Evolutionary conservation across 2,329 filamentous ascomycete species (phyloP), one percentile per base, ranked within the genome.

Genomic region (Pyrenophora tritici-repentis): DNA sequence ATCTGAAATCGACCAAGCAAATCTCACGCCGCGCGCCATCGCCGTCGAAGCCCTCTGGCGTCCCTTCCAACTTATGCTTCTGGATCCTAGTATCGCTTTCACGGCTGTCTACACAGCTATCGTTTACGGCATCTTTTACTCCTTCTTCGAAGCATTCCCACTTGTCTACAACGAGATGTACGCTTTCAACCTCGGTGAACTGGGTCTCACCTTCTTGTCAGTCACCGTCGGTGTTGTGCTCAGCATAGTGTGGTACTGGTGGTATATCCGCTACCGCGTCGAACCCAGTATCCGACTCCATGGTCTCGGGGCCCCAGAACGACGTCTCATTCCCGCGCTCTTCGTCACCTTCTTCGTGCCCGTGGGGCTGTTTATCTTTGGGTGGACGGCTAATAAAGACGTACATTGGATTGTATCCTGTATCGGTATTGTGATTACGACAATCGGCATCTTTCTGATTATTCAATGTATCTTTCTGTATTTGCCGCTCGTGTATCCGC

Each of bases 21-120:
- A 70, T n/a, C 51, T 72, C 39, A 62, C 67, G 0, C 58, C 71
- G 9, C 65, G 65, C 5, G 71, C 76, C n/a, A 68, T 79, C 43
- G 76, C 80, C 57, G 54, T 72, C 13, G 51, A 84, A 86, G 4
- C 84, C 85, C 22, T 73, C 90, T 56, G 73, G 76, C 16, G 87
- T 88, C 91, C 91, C 1, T 89, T 96, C 75, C 88, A 94, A 75
- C 85, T 96, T 7, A 83, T 96, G 36, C 90, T 94, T 66, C 76
- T 84, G 52, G 91, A 96, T 73, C 85, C 90, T 20, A 94, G 95
- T 67, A 90, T 96, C 45, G 83, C 95, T 53, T 84, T 94, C 65
- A 87, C 95, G 56, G 86, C 87, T 1, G 63, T 95, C 1, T 96
- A 95, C 78, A 94, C 93, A 83, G 88, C 86, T 1, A 87, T 94